Conservation (phyloP, 805 yeast genomes). For the Starmerella vaccinii region DNA sequence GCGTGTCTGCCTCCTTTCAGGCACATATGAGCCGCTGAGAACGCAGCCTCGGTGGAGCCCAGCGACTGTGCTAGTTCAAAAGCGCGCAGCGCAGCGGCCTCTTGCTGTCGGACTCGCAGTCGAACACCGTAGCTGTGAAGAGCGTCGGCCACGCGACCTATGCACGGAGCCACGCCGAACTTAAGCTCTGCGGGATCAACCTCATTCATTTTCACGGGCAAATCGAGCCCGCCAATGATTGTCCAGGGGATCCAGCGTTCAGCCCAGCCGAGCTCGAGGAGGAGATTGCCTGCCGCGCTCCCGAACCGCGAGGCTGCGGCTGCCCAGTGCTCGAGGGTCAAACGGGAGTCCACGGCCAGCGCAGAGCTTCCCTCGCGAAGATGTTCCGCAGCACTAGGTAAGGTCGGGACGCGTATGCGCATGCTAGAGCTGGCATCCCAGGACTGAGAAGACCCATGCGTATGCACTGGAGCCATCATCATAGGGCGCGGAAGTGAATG, state of each 20-base stretch:
- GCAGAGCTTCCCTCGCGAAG: slow-evolving; percentile 1
- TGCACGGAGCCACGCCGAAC: background rate
- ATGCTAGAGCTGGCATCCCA: slow-evolving; percentile 16
- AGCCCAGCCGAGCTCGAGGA: slow-evolving; percentile 9
- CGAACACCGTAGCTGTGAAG: slow-evolving; percentile 8
- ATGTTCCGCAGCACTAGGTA: slow-evolving; percentile 1
- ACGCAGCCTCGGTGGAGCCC: slow-evolving; percentile 61
- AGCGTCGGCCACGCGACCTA: slow-evolving; percentile 4
- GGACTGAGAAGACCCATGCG: slow-evolving; percentile 10
- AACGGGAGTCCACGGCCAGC: background rate
- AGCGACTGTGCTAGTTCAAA: slow-evolving; percentile 55
- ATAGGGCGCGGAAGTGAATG: background rate
- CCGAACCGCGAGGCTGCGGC: slow-evolving; percentile 7
- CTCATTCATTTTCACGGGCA: background rate
- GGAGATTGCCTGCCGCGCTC: slow-evolving; percentile 7
- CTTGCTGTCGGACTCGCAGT: slow-evolving; percentile 35
- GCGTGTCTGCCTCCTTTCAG: slow-evolving; percentile 41
- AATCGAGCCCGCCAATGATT: background rate
- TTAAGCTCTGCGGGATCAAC: background rate
- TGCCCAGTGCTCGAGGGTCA: slow-evolving; percentile 9
- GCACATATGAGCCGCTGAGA: slow-evolving; percentile 62
- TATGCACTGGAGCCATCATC: no score
- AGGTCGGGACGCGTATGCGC: background rate
- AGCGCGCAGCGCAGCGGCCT: slow-evolving; percentile 45
- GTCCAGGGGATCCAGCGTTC: slow-evolving; percentile 13